Percentiles rank a stretch among this genome's conserved stretches.
Conservation (phyloP, 2,329 filamentous ascomycete species). For the Coniochaeta sp. region DNA sequence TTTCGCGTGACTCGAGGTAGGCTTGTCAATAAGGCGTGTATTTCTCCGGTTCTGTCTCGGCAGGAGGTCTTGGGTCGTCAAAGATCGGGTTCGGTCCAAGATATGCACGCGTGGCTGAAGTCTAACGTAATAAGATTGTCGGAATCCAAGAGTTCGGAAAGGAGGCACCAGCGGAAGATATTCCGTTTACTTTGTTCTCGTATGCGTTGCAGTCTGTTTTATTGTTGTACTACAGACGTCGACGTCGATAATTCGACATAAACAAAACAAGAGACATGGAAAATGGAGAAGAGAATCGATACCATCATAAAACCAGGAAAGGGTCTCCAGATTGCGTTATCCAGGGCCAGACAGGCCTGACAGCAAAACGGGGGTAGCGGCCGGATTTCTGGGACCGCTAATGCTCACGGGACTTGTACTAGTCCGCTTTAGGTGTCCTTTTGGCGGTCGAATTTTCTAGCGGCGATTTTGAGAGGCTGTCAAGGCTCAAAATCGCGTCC, state of each 20-base stretch:
- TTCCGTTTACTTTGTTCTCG: neutral
- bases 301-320: no score
- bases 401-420: slow-evolving; percentile 2
- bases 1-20: neutral
- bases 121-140: neutral
- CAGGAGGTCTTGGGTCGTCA: neutral
- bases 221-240: no score
- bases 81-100: neutral
- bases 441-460: neutral
- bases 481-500: neutral
- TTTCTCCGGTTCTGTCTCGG: neutral
- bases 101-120: neutral
- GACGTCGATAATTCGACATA: neutral
- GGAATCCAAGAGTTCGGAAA: neutral
- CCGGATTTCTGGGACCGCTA: neutral
- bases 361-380: neutral
- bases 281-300: neutral
- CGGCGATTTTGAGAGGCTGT: neutral
- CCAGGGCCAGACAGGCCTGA: neutral
- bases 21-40: neutral
- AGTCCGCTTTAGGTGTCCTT: neutral
- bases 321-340: neutral
- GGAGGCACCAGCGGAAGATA: neutral
- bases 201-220: neutral
- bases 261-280: neutral